These are phyloP conservation scores for Piromyces finnis DNA, from an alignment of 192 early-diverging fungal genomes.

Conservation along the genomic window DNA sequence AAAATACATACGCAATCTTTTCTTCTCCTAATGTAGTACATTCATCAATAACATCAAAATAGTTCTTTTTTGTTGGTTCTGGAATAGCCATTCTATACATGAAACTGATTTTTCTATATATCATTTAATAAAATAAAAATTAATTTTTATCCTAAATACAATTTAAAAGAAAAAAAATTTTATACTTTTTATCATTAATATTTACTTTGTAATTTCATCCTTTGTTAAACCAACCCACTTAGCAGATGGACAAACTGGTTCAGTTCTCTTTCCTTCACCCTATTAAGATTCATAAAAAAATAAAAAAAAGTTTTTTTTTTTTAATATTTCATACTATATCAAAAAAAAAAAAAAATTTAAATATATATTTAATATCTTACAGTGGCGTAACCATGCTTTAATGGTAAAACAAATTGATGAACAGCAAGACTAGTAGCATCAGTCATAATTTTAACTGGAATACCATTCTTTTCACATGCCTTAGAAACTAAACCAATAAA, in stretches of 20 bases:
- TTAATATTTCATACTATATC: too few species aligned
- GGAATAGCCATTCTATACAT: background rate
- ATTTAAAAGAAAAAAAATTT: too few species aligned
- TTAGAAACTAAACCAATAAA: background rate
- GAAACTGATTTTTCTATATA: background rate
- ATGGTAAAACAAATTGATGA: background rate
- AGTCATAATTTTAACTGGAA: background rate
- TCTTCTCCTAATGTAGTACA: background rate
- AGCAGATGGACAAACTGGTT: background rate
- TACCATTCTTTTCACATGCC: background rate
- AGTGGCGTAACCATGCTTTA: background rate
- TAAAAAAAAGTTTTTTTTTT: background rate
- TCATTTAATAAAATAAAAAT: too few species aligned
- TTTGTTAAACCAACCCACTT: background rate
- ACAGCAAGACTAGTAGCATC: background rate
- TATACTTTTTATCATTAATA: too few species aligned
- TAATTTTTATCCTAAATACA: too few species aligned
- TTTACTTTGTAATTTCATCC: background rate
- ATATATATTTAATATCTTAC: background rate
- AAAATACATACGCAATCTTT: background rate
- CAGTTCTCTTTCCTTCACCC: background rate
- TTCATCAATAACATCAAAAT: background rate
- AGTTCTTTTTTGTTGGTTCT: background rate
- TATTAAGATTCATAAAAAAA: background rate
- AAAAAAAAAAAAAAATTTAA: too few species aligned